phyloP scores from a whole-genome alignment of 2,329 filamentous ascomycete species.

The Arachnomyces sp. region DNA sequence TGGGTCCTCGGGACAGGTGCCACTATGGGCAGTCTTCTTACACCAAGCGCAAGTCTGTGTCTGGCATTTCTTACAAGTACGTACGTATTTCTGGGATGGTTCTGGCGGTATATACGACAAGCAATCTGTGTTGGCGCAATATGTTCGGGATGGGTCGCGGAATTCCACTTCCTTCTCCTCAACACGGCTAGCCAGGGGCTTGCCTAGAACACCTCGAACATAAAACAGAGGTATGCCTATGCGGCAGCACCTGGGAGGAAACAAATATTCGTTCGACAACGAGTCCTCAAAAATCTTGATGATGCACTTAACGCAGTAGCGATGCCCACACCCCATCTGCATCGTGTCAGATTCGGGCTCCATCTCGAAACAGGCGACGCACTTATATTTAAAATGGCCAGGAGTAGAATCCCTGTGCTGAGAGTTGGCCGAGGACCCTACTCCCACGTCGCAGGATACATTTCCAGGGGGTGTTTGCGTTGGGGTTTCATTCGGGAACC shows the following conservation, averaged over 20 bases:
- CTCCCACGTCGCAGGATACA: too few species aligned
- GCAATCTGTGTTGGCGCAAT: slow-evolving; percentile 19
- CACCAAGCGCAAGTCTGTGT: slow-evolving; percentile 18
- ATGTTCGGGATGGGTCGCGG: slow-evolving; percentile 16
- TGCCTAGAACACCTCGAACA: slow-evolving; percentile 6
- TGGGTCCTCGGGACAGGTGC: slow-evolving; percentile 19
- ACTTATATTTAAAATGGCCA: too few species aligned
- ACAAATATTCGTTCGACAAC: slow-evolving; percentile 17
- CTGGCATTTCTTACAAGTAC: slow-evolving; percentile 15
- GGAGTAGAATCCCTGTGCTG: too few species aligned
- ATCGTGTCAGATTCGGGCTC: too few species aligned
- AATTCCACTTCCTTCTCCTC: slow-evolving; percentile 18
- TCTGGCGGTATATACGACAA: slow-evolving; percentile 17
- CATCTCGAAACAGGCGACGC: too few species aligned
- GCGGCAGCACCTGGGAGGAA: slow-evolving; percentile 23
- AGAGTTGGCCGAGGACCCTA: too few species aligned
- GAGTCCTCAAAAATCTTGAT: slow-evolving; percentile 13
- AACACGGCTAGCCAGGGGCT: slow-evolving; percentile 5
- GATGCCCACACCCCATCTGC: slow-evolving; percentile 13
- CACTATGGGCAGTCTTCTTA: slow-evolving; percentile 15
- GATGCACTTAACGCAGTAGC: slow-evolving; percentile 18
- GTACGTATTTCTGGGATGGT: slow-evolving; percentile 11
- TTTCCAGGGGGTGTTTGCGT: too few species aligned
- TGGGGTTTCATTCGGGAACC: too few species aligned
- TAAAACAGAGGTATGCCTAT: slow-evolving; percentile 13